Evolutionary conservation across 306 rosid genomes (phyloP).

Genomic region (Dryas drummondii): DNA sequence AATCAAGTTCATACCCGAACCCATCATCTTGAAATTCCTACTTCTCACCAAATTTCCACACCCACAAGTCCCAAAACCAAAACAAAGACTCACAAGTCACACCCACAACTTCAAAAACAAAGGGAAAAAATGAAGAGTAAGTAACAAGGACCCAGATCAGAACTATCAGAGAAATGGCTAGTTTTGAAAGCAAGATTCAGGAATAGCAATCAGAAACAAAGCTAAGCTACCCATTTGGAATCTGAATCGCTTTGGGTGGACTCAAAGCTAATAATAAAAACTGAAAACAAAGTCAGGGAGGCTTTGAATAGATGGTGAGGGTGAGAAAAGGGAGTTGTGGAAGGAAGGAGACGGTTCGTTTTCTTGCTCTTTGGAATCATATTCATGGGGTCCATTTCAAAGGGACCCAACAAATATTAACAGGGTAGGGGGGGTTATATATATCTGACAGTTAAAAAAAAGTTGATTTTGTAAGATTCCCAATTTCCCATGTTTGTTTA

Average conservation of each 20-base stretch:
- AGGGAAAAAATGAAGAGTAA: neutral
- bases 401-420: slow-evolving; percentile 40
- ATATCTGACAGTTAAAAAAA: slow-evolving; percentile 44
- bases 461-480: slow-evolving; percentile 26
- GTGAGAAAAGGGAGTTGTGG: slow-evolving; percentile 38
- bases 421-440: neutral
- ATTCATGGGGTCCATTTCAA: slow-evolving; percentile 53
- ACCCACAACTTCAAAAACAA: slow-evolving; percentile 27
- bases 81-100: slow-evolving; percentile 1
- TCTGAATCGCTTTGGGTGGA: slow-evolving; percentile 52
- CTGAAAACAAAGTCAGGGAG: neutral
- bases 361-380: slow-evolving; percentile 44
- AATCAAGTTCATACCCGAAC: slow-evolving; percentile 58
- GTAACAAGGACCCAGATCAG: slow-evolving; percentile 34
- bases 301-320: slow-evolving; percentile 35
- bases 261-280: slow-evolving; percentile 24
- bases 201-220: slow-evolving; percentile 7
- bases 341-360: slow-evolving; percentile 37
- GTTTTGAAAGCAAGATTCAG: slow-evolving; percentile 17
- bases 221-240: slow-evolving; percentile 33
- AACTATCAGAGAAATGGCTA: slow-evolving; percentile 30
- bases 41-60: slow-evolving; percentile 8
- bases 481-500: neutral
- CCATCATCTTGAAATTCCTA: slow-evolving; percentile 35
- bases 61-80: slow-evolving; percentile 1